Evolutionary conservation across 768 basidiomycete species (phyloP), one percentile per base, ranked within the genome.

Genomic region (Boletus reticulatus): DNA sequence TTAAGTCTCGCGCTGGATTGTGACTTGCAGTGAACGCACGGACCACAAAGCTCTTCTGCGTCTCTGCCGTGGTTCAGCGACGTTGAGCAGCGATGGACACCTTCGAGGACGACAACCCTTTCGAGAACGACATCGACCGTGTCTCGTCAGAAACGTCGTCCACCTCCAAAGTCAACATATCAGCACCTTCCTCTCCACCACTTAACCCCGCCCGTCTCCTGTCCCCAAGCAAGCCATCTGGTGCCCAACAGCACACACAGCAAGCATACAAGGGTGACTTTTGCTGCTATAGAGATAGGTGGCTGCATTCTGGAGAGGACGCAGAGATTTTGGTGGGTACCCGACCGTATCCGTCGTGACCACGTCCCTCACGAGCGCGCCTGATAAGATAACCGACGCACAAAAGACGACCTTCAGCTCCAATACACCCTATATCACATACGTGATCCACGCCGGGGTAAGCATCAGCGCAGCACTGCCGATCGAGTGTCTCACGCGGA

Each of bases 331-430:
- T 82, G 75, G 92, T 92, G 56, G 51, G 86, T 76, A 7, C 49
- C 32, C 14, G 14, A 36, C 20, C 29, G 8, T 32, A 41, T 43
- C 13, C 31, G n/a, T 27, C 50, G 6, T 24, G 16, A 27, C 38
- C 19, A n/a, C 14, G 43, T 45, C 42, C 16, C 57, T 64, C 42
- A 67, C 13, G 56, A 48, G 42, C 41, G 27, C 39, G 44, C 50
- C 39, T 50, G 67, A 69, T 55, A 70, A 97, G 94, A 98, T 99
- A 60, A 83, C 86, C 34, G 96, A 98, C 67, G 96, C 97, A 14
- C 85, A 90, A 74, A 99, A 99, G 84, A 98, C 95, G 24, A 84
- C 88, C 13, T 80, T 91, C 52, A 90, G 92, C 64, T 82, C 94
- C n/a, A 84, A 78, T 47, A 89, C 93, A 20, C 86, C 90, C 7